Percentiles rank a stretch among this genome's conserved stretches.
Evolutionary conservation across 441 rosid species (phyloP).

Genomic region (Melastoma candidum): DNA sequence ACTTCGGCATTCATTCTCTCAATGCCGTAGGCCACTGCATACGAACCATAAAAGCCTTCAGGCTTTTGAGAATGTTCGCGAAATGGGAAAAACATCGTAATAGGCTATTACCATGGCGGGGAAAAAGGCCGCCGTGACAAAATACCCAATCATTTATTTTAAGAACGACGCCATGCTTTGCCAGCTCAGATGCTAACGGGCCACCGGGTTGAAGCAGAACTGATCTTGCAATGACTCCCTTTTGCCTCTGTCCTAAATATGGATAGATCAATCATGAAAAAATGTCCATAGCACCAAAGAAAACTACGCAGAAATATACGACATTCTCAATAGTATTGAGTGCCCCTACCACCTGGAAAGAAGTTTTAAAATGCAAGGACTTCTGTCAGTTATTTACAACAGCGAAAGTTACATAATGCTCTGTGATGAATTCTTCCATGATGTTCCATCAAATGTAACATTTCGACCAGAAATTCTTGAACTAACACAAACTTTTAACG

Average conservation of each 20-base stretch:
- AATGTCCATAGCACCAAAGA: background rate
- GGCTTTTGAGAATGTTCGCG: conserved; percentile 15
- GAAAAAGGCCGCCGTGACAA: conserved; percentile 96
- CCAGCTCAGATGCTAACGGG: conserved; percentile 58
- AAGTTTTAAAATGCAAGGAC: too few species aligned
- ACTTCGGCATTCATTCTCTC: conserved; percentile 84
- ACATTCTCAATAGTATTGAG: too few species aligned
- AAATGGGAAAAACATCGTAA: too few species aligned
- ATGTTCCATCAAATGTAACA: too few species aligned
- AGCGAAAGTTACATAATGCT: too few species aligned
- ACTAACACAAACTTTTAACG: too few species aligned
- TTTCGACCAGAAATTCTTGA: too few species aligned
- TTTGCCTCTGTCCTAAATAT: conserved; percentile 93
- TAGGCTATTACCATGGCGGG: conserved; percentile 60
- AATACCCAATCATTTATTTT: conserved; percentile 86
- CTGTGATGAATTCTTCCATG: too few species aligned
- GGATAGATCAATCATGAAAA: conserved; percentile 22
- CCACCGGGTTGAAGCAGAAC: conserved; percentile 78
- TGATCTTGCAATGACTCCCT: conserved; percentile 83
- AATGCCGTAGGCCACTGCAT: conserved; percentile 67
- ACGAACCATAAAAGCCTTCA: conserved; percentile 22
- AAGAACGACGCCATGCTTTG: conserved; percentile 62
- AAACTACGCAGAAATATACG: too few species aligned
- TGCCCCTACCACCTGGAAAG: too few species aligned
- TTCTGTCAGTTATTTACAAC: too few species aligned